Evolutionary conservation across 2,329 filamentous ascomycete genomes (phyloP).

Genomic region (Golovinomyces cichoracearum): DNA sequence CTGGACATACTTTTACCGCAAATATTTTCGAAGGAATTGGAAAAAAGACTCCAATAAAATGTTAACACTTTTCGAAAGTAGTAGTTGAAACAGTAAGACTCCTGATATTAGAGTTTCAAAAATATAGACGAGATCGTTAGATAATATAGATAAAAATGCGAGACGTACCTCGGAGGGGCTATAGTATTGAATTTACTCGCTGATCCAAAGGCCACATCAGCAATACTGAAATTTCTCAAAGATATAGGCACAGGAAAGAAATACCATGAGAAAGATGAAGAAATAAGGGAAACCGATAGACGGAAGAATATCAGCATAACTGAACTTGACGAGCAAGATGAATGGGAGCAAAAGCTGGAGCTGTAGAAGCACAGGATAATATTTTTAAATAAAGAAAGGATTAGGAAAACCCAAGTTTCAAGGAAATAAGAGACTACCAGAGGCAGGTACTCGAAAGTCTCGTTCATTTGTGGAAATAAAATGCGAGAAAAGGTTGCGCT

Average conservation of each 20-base stretch:
- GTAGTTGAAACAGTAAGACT: neutral
- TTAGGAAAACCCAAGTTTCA: too few relatives aligned
- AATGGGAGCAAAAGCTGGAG: neutral
- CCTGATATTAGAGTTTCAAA: neutral
- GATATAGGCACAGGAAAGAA: neutral
- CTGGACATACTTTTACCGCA: neutral
- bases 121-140: neutral
- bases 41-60: neutral
- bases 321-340: neutral
- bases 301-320: neutral
- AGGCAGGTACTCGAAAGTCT: too few relatives aligned
- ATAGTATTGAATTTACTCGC: neutral
- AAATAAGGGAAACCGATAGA: neutral
- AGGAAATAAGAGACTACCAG: too few relatives aligned
- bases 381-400: too few relatives aligned
- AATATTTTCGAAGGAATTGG: neutral
- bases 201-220: neutral
- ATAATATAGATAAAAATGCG: neutral
- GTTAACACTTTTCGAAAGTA: neutral
- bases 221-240: neutral
- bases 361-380: too few relatives aligned
- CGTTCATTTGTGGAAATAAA: too few relatives aligned
- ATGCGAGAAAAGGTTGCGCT: too few relatives aligned
- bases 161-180: neutral
- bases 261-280: neutral